These are phyloP conservation scores for Pleurotus platypus DNA, from an alignment of 768 basidiomycete species.

Conservation along the genomic window DNA sequence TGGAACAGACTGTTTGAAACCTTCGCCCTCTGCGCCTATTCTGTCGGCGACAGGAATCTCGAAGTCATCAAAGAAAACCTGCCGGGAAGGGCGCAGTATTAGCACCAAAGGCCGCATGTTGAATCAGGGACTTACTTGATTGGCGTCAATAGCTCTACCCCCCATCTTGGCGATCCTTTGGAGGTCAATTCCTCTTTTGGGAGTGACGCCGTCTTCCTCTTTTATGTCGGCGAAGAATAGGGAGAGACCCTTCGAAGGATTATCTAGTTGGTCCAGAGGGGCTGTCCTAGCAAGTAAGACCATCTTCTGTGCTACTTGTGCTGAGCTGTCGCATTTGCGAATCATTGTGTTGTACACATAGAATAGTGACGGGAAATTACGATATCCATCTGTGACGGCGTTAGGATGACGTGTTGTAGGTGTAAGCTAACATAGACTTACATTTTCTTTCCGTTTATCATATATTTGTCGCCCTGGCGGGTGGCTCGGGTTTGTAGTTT, in stretches of 20 bases:
- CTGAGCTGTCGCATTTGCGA: neutral
- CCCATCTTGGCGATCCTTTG: constrained; percentile 16
- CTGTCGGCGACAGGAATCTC: constrained; percentile 9
- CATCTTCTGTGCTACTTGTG: constrained; percentile 14
- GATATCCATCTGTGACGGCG: neutral
- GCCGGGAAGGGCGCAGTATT: neutral
- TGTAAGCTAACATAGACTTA: neutral
- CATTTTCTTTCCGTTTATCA: constrained; percentile 13
- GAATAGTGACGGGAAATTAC: neutral
- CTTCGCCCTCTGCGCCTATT: constrained; percentile 12
- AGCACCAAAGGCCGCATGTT: neutral
- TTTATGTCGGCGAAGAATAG: constrained; percentile 15
- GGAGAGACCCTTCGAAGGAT: constrained; percentile 10
- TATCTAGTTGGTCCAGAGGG: constrained; percentile 8
- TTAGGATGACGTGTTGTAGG: neutral
- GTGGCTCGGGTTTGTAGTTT: constrained; percentile 10
- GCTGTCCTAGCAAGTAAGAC: constrained; percentile 16
- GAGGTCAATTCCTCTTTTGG: constrained; percentile 10
- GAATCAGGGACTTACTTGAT: constrained; percentile 9
- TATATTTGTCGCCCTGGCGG: constrained; percentile 5
- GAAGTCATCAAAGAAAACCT: constrained; percentile 15
- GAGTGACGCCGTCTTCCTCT: constrained; percentile 4
- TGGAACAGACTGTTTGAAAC: constrained; percentile 9
- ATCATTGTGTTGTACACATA: neutral
- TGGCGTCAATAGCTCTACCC: constrained; percentile 15